Percentiles rank a stretch among this genome's conserved stretches.
phyloP scores from a whole-genome alignment of 345 rosid genomes.

The Hibiscus trionum region DNA sequence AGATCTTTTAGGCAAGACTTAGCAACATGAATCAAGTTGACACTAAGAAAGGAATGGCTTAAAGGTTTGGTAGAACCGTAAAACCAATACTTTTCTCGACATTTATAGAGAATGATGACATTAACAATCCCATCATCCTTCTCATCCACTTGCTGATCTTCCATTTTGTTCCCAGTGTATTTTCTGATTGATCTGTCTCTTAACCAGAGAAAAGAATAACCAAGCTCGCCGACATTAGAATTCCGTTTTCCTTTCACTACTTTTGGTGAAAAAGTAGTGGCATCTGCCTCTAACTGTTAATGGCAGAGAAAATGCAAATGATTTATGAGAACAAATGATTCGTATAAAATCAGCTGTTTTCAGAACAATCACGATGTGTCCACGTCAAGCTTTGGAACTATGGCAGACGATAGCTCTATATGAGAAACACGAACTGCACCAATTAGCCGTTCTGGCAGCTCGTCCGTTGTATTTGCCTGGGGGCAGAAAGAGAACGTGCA shows the following conservation, averaged over 20 bases:
- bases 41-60: no score
- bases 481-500: neutral
- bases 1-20: no score
- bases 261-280: neutral
- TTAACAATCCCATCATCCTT: neutral
- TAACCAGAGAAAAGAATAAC: neutral
- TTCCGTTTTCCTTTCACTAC: conserved; percentile 5
- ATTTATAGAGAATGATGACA: neutral
- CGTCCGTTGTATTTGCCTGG: conserved; percentile 81
- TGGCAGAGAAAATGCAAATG: conserved; percentile 9
- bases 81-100: no score
- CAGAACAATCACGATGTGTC: conserved; percentile 21
- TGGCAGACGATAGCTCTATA: conserved; percentile 75
- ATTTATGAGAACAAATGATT: conserved; percentile 15
- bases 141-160: neutral
- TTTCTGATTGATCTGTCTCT: neutral
- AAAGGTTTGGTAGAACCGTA: no score
- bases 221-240: neutral
- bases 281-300: conserved; percentile 4
- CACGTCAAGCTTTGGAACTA: conserved; percentile 62
- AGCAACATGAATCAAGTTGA: no score
- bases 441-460: conserved; percentile 80
- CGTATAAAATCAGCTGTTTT: conserved; percentile 9
- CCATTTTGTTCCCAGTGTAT: neutral
- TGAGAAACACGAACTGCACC: conserved; percentile 95